These are phyloP conservation scores for Boletus tylopilopsis DNA, from an alignment of 768 basidiomycete species.

Conservation along the genomic window DNA sequence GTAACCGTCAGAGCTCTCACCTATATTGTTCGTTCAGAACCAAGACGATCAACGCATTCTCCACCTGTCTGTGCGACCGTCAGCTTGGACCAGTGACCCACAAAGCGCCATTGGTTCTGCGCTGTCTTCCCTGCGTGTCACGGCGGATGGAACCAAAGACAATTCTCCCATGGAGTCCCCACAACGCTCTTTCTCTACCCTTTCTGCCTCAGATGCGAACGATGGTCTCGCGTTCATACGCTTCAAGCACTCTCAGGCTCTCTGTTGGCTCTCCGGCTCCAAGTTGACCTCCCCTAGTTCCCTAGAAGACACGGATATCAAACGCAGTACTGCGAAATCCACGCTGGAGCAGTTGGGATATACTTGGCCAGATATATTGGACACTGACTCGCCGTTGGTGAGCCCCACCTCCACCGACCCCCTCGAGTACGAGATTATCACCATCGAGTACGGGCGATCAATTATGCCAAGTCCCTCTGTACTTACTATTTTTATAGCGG, in stretches of 20 bases:
- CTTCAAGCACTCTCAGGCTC: conserved; percentile 25
- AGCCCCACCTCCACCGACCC: conserved; percentile 17
- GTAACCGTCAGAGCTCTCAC: conserved; percentile 4
- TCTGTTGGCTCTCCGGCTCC: conserved; percentile 22
- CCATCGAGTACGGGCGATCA: conserved; percentile 16
- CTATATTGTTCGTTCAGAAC: conserved; percentile 34
- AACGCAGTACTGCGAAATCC: conserved; percentile 22
- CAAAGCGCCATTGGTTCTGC: conserved; percentile 32
- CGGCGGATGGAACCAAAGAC: background rate
- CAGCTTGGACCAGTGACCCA: conserved; percentile 63
- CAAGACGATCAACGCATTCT: conserved; percentile 56
- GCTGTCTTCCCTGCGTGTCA: background rate
- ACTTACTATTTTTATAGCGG: conserved; percentile 16
- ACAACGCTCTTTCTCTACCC: conserved; percentile 2
- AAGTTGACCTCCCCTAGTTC: conserved; percentile 11
- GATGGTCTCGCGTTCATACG: conserved; percentile 18
- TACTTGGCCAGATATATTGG: conserved; percentile 42
- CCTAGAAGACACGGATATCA: conserved; percentile 10
- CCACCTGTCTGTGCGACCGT: conserved; percentile 78
- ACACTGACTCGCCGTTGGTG: conserved; percentile 31
- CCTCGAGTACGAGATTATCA: conserved; percentile 31
- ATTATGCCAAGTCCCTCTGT: background rate
- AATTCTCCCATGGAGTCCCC: background rate
- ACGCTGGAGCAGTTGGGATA: conserved; percentile 35
- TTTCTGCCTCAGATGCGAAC: background rate